A percentile compares a stretch with the other conserved stretches of the same genome.
Conservation (phyloP, 2,329 filamentous ascomycete species). For the Aspergillus sclerotialis region DNA sequence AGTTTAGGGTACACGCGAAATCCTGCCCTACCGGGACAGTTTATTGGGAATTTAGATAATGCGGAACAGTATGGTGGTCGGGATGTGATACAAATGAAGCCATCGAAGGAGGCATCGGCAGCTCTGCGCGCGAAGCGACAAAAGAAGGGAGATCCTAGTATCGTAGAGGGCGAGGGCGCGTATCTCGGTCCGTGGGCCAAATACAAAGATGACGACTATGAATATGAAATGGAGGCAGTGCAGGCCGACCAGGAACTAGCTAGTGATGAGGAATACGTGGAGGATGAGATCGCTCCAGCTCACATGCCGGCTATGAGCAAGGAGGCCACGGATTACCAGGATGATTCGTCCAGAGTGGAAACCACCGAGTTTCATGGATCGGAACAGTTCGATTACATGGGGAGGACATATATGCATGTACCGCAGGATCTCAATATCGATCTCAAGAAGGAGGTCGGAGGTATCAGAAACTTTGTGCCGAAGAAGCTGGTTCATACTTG, state of each 20-base stretch:
- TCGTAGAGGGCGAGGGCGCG: conserved; percentile 78
- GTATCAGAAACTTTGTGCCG: conserved; percentile 81
- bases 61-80: conserved; percentile 40
- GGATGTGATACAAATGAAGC: conserved; percentile 48
- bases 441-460: conserved; percentile 71
- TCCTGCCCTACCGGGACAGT: conserved; percentile 36
- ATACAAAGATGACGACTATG: conserved; percentile 68
- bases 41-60: conserved; percentile 43
- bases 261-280: conserved; percentile 72
- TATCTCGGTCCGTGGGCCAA: conserved; percentile 95
- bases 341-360: conserved; percentile 60
- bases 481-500: conserved; percentile 91
- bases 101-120: conserved; percentile 65
- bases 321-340: conserved; percentile 43
- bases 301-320: conserved; percentile 45
- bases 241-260: conserved; percentile 64
- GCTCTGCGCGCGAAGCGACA: conserved; percentile 68
- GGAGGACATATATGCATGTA: conserved; percentile 94
- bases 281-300: conserved; percentile 50
- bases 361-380: conserved; percentile 81
- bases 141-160: conserved; percentile 71
- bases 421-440: conserved; percentile 86
- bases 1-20: conserved; percentile 50
- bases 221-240: conserved; percentile 60
- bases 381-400: conserved; percentile 84